Conservation (phyloP, 179 eudicot genomes). For the Silene noctiflora region DNA sequence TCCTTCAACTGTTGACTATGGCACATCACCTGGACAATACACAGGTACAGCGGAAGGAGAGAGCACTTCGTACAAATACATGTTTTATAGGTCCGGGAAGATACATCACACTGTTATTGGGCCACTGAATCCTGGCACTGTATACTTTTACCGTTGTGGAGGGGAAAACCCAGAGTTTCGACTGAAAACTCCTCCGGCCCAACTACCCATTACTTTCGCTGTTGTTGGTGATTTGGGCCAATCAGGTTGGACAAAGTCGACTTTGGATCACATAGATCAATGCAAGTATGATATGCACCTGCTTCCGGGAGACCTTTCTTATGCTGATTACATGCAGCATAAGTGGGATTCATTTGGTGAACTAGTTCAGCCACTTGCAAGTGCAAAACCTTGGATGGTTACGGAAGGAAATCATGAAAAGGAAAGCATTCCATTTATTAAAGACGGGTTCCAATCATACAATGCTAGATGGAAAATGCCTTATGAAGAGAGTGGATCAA, state of each 20-base stretch:
- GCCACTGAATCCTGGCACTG: constrained; percentile 59
- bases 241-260: constrained; percentile 90
- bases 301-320: constrained; percentile 94
- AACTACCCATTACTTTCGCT: constrained; percentile 78
- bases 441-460: constrained; percentile 65
- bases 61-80: constrained; percentile 61
- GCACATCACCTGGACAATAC: constrained; percentile 72
- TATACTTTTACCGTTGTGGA: constrained; percentile 83
- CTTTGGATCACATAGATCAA: constrained; percentile 70
- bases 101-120: constrained; percentile 94
- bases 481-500: constrained; percentile 83
- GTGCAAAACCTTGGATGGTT: constrained; percentile 99
- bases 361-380: constrained; percentile 87
- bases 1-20: constrained; percentile 81
- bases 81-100: constrained; percentile 69
- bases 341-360: constrained; percentile 91
- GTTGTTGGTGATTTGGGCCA: constrained; percentile 97
- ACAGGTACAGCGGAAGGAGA: constrained; percentile 58
- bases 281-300: constrained; percentile 85
- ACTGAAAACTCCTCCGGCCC: constrained; percentile 82
- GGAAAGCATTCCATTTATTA: constrained; percentile 55
- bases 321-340: constrained; percentile 74
- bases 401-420: constrained; percentile 94
- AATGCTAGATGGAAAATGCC: constrained; percentile 99
- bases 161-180: constrained; percentile 72